Base-by-base conservation (phyloP, 129 eudicot genomes). In the Flaveria brownii region DNA sequence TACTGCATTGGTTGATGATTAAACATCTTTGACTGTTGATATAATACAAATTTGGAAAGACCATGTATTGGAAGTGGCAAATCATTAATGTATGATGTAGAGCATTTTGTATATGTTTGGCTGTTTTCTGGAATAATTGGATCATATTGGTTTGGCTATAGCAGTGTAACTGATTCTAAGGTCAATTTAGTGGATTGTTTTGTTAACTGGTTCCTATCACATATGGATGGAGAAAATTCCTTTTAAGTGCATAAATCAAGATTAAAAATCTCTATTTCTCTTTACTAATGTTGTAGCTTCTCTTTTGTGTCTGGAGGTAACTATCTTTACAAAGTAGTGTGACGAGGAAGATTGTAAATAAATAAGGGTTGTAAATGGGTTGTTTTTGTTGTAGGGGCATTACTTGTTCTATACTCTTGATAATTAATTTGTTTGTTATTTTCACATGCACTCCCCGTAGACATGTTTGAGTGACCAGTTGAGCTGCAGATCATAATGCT, bases 351-450 rank as follows among this genome's bases (percentile, higher is more conserved):
- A 49, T 13, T 69, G 23, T 47, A 69, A 45, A 57, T 46, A 13
- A 50, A 69, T 12, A 22, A 68, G 23, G 16, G 73, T 69, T 69
- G 73, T 69, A 28, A 46, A 69, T 46, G 57, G 73, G 46, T 13
- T 22, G 2, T 46, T 69, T 52, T 8, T 46, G 22, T 45, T 57
- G n/a, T 3, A 69, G 73, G 57, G 73, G 9, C 41, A 22, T 69
- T 69, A 57, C 57, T 45, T 69, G 59, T 25, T 23, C 26, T 43
- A 49, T 45, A n/a, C 46, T 69, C 20, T 45, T 69, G 63, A 28
- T 57, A 18, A 45, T 22, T 69, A 46, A 57, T 69, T 69, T 17
- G 12, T 0, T 42, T 42, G 17, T 67, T 12, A 8, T 67, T 49
- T 25, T 42, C 63, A 52, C 59, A 52, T 16, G 59, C 59, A 52